Conservation (phyloP, 2,329 filamentous ascomycete genomes). For the Phaeophleospora eucalypticola region DNA sequence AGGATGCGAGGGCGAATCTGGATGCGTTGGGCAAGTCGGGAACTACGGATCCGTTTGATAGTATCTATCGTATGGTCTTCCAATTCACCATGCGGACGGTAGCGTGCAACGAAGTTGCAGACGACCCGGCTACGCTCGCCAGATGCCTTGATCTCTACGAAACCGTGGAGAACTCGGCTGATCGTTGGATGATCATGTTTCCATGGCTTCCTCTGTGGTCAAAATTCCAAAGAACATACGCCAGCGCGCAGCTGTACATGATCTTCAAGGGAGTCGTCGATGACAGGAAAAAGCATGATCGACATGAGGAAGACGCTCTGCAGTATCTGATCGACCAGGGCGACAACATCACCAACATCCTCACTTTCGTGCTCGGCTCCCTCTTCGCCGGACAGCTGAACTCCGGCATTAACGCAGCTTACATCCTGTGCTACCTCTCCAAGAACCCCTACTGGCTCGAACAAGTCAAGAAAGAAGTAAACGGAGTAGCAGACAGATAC, state of each 20-base stretch:
- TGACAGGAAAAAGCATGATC: slow-evolving; percentile 41
- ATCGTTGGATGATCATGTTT: slow-evolving; percentile 48
- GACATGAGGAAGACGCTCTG: slow-evolving; percentile 48
- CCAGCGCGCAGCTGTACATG: slow-evolving; percentile 47
- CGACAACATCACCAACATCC: slow-evolving; percentile 35
- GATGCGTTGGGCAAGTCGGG: slow-evolving; percentile 35
- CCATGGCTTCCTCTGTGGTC: slow-evolving; percentile 49
- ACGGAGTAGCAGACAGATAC: slow-evolving; percentile 43
- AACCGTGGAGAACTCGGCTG: slow-evolving; percentile 43
- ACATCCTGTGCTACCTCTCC: slow-evolving; percentile 50
- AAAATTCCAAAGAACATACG: slow-evolving; percentile 43
- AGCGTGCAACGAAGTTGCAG: slow-evolving; percentile 52
- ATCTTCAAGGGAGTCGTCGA: slow-evolving; percentile 48
- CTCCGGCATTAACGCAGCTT: slow-evolving; percentile 53
- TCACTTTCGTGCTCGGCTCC: slow-evolving; percentile 50
- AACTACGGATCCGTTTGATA: slow-evolving; percentile 52
- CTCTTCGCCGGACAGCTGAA: slow-evolving; percentile 58
- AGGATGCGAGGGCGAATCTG: slow-evolving; percentile 40
- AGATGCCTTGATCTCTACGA: slow-evolving; percentile 46
- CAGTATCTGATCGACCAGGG: slow-evolving; percentile 53
- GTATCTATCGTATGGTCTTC: slow-evolving; percentile 52
- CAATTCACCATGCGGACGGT: slow-evolving; percentile 56
- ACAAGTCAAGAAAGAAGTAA: slow-evolving; percentile 46
- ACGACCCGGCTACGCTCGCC: slow-evolving; percentile 41
- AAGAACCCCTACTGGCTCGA: slow-evolving; percentile 44